phyloP scores from a whole-genome alignment of 2,329 filamentous ascomycete genomes.

The Fusarium piperis region DNA sequence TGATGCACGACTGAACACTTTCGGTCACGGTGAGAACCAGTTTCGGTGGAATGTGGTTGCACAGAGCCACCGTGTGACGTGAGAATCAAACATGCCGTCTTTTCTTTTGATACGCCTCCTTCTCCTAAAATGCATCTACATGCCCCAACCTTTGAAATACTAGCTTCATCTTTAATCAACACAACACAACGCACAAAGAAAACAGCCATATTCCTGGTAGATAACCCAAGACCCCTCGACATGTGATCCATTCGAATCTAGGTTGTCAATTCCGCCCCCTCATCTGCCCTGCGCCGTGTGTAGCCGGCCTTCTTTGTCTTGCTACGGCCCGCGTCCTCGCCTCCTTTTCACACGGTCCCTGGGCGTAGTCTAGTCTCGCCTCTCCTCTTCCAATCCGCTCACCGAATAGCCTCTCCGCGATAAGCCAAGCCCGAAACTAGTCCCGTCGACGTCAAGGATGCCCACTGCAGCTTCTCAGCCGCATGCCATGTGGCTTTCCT shows the following conservation, averaged over 20 bases:
- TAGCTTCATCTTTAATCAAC: constrained; percentile 18
- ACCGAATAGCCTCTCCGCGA: constrained; percentile 6
- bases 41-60: background rate
- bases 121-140: constrained; percentile 15
- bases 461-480: constrained; percentile 24
- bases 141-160: constrained; percentile 4
- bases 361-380: constrained; percentile 23
- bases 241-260: constrained; percentile 30
- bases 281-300: constrained; percentile 29
- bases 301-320: constrained; percentile 35
- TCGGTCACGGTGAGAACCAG: constrained; percentile 17
- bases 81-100: constrained; percentile 10
- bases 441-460: constrained; percentile 4
- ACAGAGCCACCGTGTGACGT: constrained; percentile 12
- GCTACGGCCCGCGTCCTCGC: constrained; percentile 15
- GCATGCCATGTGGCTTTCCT: constrained; percentile 29
- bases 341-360: constrained; percentile 20
- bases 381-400: constrained; percentile 28
- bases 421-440: constrained; percentile 15
- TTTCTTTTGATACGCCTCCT: constrained; percentile 32
- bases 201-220: constrained; percentile 16
- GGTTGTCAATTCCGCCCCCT: constrained; percentile 17
- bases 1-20: constrained; percentile 6
- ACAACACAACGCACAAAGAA: constrained; percentile 6
- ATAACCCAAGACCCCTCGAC: constrained; percentile 17